Evolutionary conservation across 2,329 filamentous ascomycete genomes (phyloP), one percentile per base, ranked within the genome.

Genomic region (Ophiostoma sp.): DNA sequence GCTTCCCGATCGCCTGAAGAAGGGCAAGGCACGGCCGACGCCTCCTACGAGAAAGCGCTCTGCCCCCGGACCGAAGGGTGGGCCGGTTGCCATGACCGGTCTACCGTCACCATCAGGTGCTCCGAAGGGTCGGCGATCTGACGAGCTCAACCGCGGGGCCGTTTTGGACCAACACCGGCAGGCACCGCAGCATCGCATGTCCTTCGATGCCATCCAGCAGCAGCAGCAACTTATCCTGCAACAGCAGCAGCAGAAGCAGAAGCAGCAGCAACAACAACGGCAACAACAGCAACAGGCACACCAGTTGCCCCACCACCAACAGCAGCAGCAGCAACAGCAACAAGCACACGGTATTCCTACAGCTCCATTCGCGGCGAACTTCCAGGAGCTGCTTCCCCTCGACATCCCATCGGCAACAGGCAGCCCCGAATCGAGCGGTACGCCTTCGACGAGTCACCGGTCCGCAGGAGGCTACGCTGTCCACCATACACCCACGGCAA

Each of bases 1-100:
- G 79, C 83, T 98, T 0, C 94, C 95, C 0, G 91, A 92, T 69
- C 87, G 87, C 73, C 84, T 97, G 45, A 91, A 90, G 77, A 88
- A 82, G 72, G 81, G 79, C 68, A 84, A 81, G 73, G 78, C 79
- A 61, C 83, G 80, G 63, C 79, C 81, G 19, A 77, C 79, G 0
- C 31, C 82, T 12, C 74, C 81, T 71, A 87, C 83, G 12, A 89
- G 87, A 78, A 91, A 91, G 79, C 85, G 89, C 48, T 84, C 88
- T 2, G 87, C 88, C 0, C 85, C 87, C 12, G 83, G 84, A 22
- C 76, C 82, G 19, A 83, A 82, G 69, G 75, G 81, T n/a, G 77
- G 79, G 17, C 66, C 72, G 15, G 45, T 17, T 9, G 74, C 80
- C 33, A 78, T 78, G 61, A 75, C 82, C 63, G 72, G 81, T 57